Evolutionary conservation across 2,329 filamentous ascomycete species (phyloP), one percentile per base, ranked within the genome.

Genomic region (Teratosphaeriaceae sp.): DNA sequence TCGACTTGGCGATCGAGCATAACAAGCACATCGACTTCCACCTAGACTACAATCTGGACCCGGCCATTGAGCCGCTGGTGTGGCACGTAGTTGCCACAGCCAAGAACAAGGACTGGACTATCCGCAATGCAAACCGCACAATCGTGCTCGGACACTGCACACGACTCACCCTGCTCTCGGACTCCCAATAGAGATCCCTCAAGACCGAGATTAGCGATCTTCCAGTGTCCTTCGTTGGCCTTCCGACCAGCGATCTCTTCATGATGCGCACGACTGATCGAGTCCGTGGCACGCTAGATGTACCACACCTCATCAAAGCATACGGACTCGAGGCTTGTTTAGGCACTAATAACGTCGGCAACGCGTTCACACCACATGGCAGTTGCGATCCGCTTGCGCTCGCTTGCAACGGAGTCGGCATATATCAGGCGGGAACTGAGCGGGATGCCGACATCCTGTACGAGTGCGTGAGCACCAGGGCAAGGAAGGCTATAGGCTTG

Each of bases 341-440:
- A 4, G 75, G 79, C 2, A 71, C 84, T 27, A 86, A 86, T 55
- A 87, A 87, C 54, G 76, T 87, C 12, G 82, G 82, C 15, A 87
- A 87, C 56, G 80, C 82, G 0, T 86, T 87, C 53, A 86, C 83
- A 5, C 83, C 83, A 0, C 77, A 81, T 55, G 83, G 82, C 0
- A 78, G 69, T 15, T 79, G 75, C 29, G 83, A 86, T 63, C 82
- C 82, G 1, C 58, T 87, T 38, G 68, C 69, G 30, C 64, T 85
- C 33, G 80, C 81, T 16, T 78, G 73, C 50, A 64, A 80, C 40
- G 77, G 78, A 1, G 78, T 85, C 0, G 81, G 79, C 0, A 56
- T 86, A 3, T 86, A 86, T 55, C 81, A 85, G 47, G 75, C 77
- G 1, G 82, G 81, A 0, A 82, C 78, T 1, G 71, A 70, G 45